phyloP scores from a whole-genome alignment of 2,329 filamentous ascomycete species.

The Diaporthe longicolla region DNA sequence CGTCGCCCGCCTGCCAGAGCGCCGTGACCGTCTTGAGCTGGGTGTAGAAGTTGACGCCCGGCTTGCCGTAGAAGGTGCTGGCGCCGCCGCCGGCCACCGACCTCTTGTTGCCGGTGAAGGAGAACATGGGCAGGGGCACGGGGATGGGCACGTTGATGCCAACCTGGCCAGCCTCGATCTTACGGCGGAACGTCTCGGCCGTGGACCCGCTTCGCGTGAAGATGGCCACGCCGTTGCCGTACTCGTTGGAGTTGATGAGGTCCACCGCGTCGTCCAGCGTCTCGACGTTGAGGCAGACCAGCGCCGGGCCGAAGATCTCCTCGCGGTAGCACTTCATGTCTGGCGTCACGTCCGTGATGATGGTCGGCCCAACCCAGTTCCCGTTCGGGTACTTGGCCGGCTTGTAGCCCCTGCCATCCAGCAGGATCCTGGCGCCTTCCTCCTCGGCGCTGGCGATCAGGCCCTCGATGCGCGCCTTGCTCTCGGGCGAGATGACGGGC shows the following conservation, averaged over 20 bases:
- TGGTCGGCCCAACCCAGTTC: conserved; percentile 88
- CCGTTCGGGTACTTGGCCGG: conserved; percentile 86
- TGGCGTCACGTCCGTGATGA: conserved; percentile 84
- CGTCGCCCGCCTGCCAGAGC: conserved; percentile 85
- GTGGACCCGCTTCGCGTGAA: conserved; percentile 85
- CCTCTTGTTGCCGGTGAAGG: conserved; percentile 86
- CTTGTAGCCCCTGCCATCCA: conserved; percentile 83
- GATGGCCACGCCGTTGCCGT: conserved; percentile 88
- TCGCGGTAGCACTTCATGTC: conserved; percentile 88
- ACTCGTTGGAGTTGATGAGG: conserved; percentile 87
- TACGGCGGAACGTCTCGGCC: conserved; percentile 82
- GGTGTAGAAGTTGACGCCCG: conserved; percentile 94
- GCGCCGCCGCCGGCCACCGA: conserved; percentile 91
- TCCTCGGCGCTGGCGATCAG: conserved; percentile 83
- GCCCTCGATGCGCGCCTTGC: conserved; percentile 82
- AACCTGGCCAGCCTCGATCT: conserved; percentile 88
- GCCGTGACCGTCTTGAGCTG: conserved; percentile 98
- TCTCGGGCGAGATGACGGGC: conserved; percentile 84
- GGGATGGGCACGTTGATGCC: conserved; percentile 89
- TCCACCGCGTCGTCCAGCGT: conserved; percentile 85
- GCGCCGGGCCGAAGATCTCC: conserved; percentile 88
- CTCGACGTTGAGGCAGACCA: conserved; percentile 84
- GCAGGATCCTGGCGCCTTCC: conserved; percentile 85
- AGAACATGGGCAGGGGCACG: conserved; percentile 79
- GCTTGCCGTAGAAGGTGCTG: conserved; percentile 95